phyloP scores from a whole-genome alignment of 176 grass and related monocot species.

The Dactylis glomerata region DNA sequence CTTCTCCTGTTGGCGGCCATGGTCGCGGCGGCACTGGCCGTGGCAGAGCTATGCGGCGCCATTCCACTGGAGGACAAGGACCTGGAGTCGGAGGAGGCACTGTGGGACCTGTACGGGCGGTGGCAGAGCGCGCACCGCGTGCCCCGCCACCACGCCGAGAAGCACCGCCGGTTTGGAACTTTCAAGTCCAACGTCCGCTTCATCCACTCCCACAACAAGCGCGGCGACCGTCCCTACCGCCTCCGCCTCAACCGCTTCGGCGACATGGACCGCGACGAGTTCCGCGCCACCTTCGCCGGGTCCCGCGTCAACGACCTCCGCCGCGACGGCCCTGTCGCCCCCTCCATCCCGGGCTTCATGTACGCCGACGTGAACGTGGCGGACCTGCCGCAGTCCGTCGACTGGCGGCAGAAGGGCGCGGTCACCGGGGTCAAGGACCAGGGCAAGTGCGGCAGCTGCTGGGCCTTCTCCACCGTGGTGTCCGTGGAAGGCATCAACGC shows the following conservation, averaged over 20 bases:
- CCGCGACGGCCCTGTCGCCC: neutral
- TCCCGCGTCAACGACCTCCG: constrained; percentile 39
- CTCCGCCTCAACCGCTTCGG: constrained; percentile 82
- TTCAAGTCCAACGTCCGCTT: constrained; percentile 74
- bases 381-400: constrained; percentile 40
- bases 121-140: constrained; percentile 62
- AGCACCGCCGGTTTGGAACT: constrained; percentile 52
- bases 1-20: constrained; percentile 17
- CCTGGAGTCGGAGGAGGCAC: constrained; percentile 54
- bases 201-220: constrained; percentile 78
- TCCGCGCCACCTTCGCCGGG: constrained; percentile 46
- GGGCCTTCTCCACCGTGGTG: constrained; percentile 69
- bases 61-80: constrained; percentile 59
- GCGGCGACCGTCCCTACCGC: constrained; percentile 46
- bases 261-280: constrained; percentile 60
- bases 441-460: constrained; percentile 74
- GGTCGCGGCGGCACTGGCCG: neutral
- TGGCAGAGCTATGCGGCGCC: constrained; percentile 34
- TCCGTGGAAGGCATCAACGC: constrained; percentile 77
- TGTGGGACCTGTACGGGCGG: constrained; percentile 73
- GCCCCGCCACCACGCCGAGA: constrained; percentile 52
- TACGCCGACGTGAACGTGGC: constrained; percentile 13
- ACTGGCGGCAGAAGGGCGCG: constrained; percentile 60
- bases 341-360: constrained; percentile 46
- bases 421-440: constrained; percentile 70